Evolutionary conservation across 2,329 filamentous ascomycete species (phyloP).

Genomic region (Arthrobotrys sphaeroides): DNA sequence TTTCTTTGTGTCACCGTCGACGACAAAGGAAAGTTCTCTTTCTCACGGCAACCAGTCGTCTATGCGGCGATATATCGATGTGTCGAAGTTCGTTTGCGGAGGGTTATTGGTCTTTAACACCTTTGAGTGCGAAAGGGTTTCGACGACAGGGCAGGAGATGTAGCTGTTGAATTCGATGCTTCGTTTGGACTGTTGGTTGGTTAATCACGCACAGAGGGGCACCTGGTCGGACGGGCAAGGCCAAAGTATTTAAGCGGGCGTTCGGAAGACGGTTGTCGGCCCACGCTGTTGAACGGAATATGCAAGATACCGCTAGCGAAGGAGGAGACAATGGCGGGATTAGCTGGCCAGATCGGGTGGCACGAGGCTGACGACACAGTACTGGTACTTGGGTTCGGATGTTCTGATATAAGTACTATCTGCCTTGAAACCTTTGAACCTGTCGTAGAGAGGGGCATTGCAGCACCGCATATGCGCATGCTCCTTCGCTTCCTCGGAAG

Average conservation of each 20-base stretch:
- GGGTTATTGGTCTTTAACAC: too few species aligned
- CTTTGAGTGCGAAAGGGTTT: background rate
- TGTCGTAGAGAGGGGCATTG: conserved; percentile 12
- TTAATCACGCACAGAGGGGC: conserved; percentile 45
- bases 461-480: background rate
- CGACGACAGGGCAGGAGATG: background rate
- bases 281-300: background rate
- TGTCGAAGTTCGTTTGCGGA: too few species aligned
- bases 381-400: background rate
- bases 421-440: background rate
- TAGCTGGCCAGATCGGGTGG: background rate
- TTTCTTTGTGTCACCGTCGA: conserved; percentile 26
- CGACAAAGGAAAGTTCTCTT: background rate
- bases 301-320: conserved; percentile 9
- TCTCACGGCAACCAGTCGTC: background rate
- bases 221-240: conserved; percentile 4
- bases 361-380: conserved; percentile 34
- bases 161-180: background rate
- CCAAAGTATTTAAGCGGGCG: conserved; percentile 40
- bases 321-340: background rate
- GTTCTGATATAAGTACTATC: too few species aligned
- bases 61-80: background rate
- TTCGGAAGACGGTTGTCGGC: conserved; percentile 4
- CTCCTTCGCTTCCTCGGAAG: conserved; percentile 36
- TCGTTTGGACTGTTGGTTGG: background rate